A percentile compares a stretch with the other conserved stretches of the same genome.
phyloP scores from a whole-genome alignment of 1,139 yeast genomes.

The Protomyces inundatus region DNA sequence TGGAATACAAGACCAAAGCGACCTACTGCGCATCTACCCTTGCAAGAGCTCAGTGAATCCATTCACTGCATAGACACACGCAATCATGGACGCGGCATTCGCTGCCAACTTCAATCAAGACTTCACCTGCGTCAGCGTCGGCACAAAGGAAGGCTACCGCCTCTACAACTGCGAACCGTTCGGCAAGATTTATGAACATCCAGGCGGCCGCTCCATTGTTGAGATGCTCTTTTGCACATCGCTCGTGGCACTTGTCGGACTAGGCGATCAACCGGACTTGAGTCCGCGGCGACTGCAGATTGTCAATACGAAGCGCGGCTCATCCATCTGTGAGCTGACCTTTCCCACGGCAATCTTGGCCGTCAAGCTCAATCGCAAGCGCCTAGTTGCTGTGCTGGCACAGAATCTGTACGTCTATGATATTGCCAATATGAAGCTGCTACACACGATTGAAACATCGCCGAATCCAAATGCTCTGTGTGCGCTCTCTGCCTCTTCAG shows the following conservation, averaged over 20 bases:
- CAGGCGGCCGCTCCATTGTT: slow-evolving; percentile 62
- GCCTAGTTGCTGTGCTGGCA: slow-evolving; percentile 71
- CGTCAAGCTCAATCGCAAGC: slow-evolving; percentile 67
- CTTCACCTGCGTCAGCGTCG: slow-evolving; percentile 15
- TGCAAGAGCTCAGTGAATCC: no score
- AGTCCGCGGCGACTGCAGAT: slow-evolving; percentile 78
- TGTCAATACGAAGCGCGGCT: slow-evolving; percentile 66
- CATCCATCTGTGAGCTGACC: slow-evolving; percentile 76
- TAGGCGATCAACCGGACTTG: slow-evolving; percentile 73
- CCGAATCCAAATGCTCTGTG: slow-evolving; percentile 55
- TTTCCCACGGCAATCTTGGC: slow-evolving; percentile 78
- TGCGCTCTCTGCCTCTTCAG: slow-evolving; percentile 62
- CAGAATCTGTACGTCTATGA: slow-evolving; percentile 88
- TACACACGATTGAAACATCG: slow-evolving; percentile 82
- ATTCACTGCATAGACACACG: not conserved
- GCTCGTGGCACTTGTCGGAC: slow-evolving; percentile 76
- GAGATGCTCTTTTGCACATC: slow-evolving; percentile 93
- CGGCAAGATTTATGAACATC: slow-evolving; percentile 64
- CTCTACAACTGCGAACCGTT: slow-evolving; percentile 88
- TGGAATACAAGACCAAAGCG: no score
- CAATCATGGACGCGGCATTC: slow-evolving; percentile 15
- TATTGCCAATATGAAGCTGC: slow-evolving; percentile 74
- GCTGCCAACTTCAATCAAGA: slow-evolving; percentile 21
- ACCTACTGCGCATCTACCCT: no score
- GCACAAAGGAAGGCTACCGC: slow-evolving; percentile 52